Conservation (phyloP, 2,329 filamentous ascomycete genomes). For the Ceratocystis lukuohia region DNA sequence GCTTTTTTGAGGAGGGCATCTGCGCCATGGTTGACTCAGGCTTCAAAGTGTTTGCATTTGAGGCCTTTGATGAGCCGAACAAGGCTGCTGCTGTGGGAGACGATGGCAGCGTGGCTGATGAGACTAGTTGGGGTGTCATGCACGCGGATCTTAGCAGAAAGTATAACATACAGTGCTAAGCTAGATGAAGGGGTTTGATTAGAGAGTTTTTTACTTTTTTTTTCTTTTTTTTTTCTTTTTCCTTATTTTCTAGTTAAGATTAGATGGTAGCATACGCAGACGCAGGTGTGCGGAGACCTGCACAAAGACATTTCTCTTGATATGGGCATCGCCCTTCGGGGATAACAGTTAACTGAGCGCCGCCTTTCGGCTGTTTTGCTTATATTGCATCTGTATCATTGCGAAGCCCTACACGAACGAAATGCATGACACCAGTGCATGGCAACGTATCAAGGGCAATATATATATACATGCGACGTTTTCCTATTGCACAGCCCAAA, state of each 20-base stretch:
- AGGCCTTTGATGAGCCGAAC: constrained; percentile 61
- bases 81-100: constrained; percentile 52
- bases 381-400: neutral
- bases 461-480: no score
- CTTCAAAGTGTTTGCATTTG: constrained; percentile 58
- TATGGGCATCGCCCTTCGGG: neutral
- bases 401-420: neutral
- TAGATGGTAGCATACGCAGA: neutral
- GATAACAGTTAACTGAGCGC: neutral
- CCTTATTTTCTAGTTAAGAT: neutral
- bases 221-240: neutral
- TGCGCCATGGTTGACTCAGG: constrained; percentile 53
- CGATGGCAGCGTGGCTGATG: constrained; percentile 46
- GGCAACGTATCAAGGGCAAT: no score
- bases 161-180: constrained; percentile 29
- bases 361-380: neutral
- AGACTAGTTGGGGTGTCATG: constrained; percentile 59
- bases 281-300: neutral
- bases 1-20: constrained; percentile 48
- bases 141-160: constrained; percentile 44
- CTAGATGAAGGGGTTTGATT: neutral
- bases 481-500: no score
- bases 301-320: neutral
- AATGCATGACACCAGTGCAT: no score
- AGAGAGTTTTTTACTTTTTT: neutral